A percentile compares a stretch with the other conserved stretches of the same genome.
Conservation (phyloP, 768 basidiomycete species). For the Boletus bicolor region DNA sequence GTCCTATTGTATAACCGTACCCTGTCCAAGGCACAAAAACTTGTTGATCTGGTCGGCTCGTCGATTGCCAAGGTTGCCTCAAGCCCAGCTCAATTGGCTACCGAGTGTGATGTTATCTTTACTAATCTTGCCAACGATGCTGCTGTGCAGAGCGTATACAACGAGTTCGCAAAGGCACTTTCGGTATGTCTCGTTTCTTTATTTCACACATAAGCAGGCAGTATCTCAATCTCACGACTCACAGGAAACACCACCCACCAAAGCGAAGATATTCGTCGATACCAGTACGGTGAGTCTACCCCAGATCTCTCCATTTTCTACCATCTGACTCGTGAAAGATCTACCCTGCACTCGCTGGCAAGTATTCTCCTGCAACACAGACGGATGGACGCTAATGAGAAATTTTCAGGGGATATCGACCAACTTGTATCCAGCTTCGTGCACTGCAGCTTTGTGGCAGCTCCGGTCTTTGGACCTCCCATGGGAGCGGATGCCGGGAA, state of each 20-base stretch:
- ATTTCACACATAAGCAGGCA: not conserved
- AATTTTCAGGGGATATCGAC: slow-evolving; percentile 62
- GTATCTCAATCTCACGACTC: slow-evolving; percentile 3
- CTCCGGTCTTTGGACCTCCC: slow-evolving; percentile 78
- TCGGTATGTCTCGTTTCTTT: slow-evolving; percentile 37
- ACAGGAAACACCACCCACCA: slow-evolving; percentile 41
- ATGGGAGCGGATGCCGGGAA: slow-evolving; percentile 59
- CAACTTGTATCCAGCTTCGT: slow-evolving; percentile 54
- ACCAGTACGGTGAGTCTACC: slow-evolving; percentile 67
- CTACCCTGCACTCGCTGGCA: slow-evolving; percentile 52
- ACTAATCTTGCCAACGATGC: slow-evolving; percentile 72
- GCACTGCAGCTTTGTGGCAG: slow-evolving; percentile 63
- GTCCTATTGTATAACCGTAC: slow-evolving; percentile 79
- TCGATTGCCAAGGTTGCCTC: slow-evolving; percentile 54
- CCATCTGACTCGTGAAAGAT: slow-evolving; percentile 37
- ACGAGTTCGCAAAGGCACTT: slow-evolving; percentile 55
- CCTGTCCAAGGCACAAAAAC: slow-evolving; percentile 52
- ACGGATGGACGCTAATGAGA: not conserved
- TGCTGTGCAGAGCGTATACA: slow-evolving; percentile 62
- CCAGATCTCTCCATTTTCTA: not conserved
- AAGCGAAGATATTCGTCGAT: slow-evolving; percentile 77
- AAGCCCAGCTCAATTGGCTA: slow-evolving; percentile 54
- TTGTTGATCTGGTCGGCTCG: slow-evolving; percentile 54
- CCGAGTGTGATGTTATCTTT: slow-evolving; percentile 71
- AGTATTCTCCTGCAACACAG: not conserved